Percentiles rank a stretch among this genome's conserved stretches.
phyloP scores from a whole-genome alignment of 768 basidiomycete genomes.

The Hebeloma cylindrosporum region DNA sequence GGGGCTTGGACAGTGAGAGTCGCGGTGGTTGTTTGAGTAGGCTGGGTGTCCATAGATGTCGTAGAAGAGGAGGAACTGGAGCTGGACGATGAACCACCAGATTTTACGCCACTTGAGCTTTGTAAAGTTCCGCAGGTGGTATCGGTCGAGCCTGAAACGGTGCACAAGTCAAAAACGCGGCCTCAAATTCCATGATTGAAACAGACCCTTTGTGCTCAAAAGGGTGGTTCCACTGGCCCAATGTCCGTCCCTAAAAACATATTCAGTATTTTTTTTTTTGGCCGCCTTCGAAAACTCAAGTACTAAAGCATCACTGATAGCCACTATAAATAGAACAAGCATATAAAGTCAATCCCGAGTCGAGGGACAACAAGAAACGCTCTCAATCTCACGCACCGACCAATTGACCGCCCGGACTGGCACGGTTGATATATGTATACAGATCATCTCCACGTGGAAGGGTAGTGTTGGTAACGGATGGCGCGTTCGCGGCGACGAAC shows the following conservation, averaged over 20 bases:
- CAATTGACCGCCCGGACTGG: slow-evolving; percentile 31
- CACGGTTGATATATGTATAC: slow-evolving; percentile 42
- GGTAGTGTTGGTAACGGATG: slow-evolving; percentile 39
- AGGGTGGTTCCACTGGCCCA: slow-evolving; percentile 31
- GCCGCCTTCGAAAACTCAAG: neutral
- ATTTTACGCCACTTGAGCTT: too few species aligned
- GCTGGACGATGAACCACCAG: too few species aligned
- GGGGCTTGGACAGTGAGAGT: too few species aligned
- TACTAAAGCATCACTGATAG: slow-evolving; percentile 42
- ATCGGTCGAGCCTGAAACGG: too few species aligned
- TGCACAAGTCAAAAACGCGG: too few species aligned
- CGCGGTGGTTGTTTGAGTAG: too few species aligned
- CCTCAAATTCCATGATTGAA: too few species aligned
- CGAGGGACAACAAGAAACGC: neutral
- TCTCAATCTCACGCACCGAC: slow-evolving; percentile 33
- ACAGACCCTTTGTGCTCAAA: slow-evolving; percentile 28
- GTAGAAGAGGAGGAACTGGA: too few species aligned
- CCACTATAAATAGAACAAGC: slow-evolving; percentile 23
- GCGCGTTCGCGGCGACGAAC: slow-evolving; percentile 34
- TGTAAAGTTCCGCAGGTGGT: too few species aligned
- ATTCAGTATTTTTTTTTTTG: neutral
- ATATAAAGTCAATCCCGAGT: slow-evolving; percentile 2
- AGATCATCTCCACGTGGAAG: slow-evolving; percentile 33
- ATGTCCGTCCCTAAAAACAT: slow-evolving; percentile 29
- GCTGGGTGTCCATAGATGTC: too few species aligned